These are phyloP conservation scores for Gossypioides kirkii DNA, from an alignment of 345 rosid species.

Conservation along the genomic window DNA sequence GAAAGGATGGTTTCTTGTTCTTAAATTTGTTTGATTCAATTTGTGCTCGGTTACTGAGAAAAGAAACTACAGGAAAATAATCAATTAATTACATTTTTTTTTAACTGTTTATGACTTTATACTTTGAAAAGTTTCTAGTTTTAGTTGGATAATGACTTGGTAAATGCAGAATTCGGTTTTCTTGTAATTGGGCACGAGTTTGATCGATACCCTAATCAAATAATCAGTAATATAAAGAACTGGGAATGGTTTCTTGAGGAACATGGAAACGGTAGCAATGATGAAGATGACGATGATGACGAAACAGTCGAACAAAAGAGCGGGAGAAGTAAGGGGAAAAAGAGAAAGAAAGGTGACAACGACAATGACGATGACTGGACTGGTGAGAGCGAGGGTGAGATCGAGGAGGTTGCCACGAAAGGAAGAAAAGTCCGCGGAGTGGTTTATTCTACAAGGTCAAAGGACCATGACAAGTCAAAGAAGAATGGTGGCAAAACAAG, in stretches of 20 bases:
- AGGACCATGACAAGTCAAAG: slow-evolving; percentile 19
- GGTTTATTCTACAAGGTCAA: slow-evolving; percentile 55
- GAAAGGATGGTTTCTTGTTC: neutral
- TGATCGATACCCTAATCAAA: slow-evolving; percentile 53
- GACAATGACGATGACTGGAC: slow-evolving; percentile 54
- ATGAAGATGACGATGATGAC: slow-evolving; percentile 35
- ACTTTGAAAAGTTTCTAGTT: neutral
- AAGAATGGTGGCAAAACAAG: slow-evolving; percentile 14
- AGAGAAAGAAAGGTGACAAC: slow-evolving; percentile 37
- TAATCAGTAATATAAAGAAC: slow-evolving; percentile 29
- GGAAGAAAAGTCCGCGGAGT: slow-evolving; percentile 28
- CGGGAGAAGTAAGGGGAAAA: slow-evolving; percentile 29
- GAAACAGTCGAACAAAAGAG: slow-evolving; percentile 22
- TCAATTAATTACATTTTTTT: neutral
- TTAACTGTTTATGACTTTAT: neutral
- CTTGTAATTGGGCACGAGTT: slow-evolving; percentile 70
- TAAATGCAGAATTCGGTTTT: slow-evolving; percentile 73
- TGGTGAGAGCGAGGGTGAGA: slow-evolving; percentile 57
- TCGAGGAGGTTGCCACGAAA: slow-evolving; percentile 23
- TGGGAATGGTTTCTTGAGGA: slow-evolving; percentile 91
- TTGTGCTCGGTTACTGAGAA: neutral
- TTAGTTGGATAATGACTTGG: slow-evolving; percentile 11
- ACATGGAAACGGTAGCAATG: slow-evolving; percentile 20
- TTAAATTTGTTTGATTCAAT: neutral
- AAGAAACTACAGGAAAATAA: neutral